Evolutionary conservation across 2,329 filamentous ascomycete genomes (phyloP).

Genomic region (Hypoxylon sp.): DNA sequence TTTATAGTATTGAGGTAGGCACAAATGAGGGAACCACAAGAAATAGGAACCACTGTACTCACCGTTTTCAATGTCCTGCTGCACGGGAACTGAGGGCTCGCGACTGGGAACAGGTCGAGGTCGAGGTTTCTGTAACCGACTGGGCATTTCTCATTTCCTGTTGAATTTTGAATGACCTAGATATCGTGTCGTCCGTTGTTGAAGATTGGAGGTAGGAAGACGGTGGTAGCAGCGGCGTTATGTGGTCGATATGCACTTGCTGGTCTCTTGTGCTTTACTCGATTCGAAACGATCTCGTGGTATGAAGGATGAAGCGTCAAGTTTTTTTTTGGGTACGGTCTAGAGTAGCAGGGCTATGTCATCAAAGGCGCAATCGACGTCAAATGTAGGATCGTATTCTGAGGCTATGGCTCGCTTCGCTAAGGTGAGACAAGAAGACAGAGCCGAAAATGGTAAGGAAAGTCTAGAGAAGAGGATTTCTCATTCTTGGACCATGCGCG

Average conservation of each 20-base stretch:
- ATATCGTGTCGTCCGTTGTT: conserved; percentile 14
- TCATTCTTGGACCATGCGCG: conserved; percentile 26
- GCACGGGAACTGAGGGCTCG: conserved; percentile 33
- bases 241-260: conserved; percentile 1
- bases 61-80: conserved; percentile 50
- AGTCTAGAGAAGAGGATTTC: conserved; percentile 21
- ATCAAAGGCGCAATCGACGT: conserved; percentile 29
- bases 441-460: conserved; percentile 21
- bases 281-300: conserved; percentile 7
- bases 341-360: conserved; percentile 25
- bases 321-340: not conserved
- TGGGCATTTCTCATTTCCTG: conserved; percentile 53
- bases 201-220: not conserved
- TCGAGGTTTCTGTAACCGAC: conserved; percentile 52
- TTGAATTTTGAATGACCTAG: not conserved
- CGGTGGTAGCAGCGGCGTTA: not conserved
- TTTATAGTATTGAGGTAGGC: conserved; percentile 25
- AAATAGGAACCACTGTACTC: conserved; percentile 38
- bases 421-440: conserved; percentile 22
- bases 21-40: conserved; percentile 27
- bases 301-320: conserved; percentile 14
- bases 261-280: conserved; percentile 15
- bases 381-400: conserved; percentile 23
- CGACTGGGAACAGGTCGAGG: conserved; percentile 32
- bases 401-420: conserved; percentile 26